Evolutionary conservation across 2,329 filamentous ascomycete species (phyloP).

Genomic region (Nothomitra cinnamomea): DNA sequence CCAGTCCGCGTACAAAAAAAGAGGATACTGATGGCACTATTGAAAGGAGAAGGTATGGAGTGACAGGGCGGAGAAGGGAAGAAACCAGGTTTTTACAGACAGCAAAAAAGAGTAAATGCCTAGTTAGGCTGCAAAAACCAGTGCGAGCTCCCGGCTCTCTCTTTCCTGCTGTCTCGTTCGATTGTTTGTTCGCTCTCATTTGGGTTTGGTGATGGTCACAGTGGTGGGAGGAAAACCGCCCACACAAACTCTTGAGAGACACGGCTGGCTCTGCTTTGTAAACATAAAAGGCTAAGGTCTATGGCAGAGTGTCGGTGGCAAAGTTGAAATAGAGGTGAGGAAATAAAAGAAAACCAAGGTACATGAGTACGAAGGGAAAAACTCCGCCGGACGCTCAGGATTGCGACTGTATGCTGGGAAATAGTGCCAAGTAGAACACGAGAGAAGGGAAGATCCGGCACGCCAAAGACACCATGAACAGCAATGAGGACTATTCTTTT

Average conservation of each 20-base stretch:
- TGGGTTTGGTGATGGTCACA: not conserved
- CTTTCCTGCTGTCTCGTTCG: not conserved
- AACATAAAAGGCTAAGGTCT: not conserved
- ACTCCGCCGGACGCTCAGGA: not conserved
- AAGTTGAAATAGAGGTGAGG: not conserved
- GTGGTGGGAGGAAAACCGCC: no score
- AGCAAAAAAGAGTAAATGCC: not conserved
- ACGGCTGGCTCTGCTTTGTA: not conserved
- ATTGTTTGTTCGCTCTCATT: not conserved
- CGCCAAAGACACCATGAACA: not conserved
- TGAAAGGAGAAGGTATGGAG: not conserved
- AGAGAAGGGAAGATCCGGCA: not conserved
- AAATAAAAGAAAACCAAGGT: not conserved
- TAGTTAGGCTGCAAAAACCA: not conserved
- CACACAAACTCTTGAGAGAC: no score
- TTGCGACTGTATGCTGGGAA: constrained; percentile 1
- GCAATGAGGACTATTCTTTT: not conserved
- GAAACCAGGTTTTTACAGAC: not conserved
- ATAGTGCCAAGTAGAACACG: not conserved
- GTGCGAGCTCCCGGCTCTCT: not conserved
- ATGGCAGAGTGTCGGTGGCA: not conserved
- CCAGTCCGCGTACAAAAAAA: not conserved
- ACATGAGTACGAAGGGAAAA: not conserved
- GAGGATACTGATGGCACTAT: not conserved
- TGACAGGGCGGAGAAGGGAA: not conserved